Conservation (phyloP, 2,329 filamentous ascomycete species). For the Delphinella strobiligena region DNA sequence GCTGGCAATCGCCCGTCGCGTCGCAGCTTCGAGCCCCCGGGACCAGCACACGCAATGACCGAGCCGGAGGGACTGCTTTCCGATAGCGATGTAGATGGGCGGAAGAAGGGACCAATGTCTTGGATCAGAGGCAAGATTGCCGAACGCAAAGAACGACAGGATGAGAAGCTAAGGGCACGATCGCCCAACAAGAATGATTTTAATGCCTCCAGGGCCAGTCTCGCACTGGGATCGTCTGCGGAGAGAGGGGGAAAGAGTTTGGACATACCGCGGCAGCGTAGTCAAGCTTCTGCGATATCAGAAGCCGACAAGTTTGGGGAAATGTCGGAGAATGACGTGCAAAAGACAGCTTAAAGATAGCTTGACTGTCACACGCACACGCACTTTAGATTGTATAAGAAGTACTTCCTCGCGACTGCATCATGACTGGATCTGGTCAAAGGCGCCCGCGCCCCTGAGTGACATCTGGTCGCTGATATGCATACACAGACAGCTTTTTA, state of each 20-base stretch:
- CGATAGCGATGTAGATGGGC: slow-evolving; percentile 2
- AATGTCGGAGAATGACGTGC: background rate
- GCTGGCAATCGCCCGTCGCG: background rate
- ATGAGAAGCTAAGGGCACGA: slow-evolving; percentile 32
- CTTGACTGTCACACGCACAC: background rate
- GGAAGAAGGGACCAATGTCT: slow-evolving; percentile 43
- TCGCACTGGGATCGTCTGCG: slow-evolving; percentile 1
- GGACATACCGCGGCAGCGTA: slow-evolving; percentile 4
- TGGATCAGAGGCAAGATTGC: slow-evolving; percentile 56
- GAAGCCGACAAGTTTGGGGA: background rate
- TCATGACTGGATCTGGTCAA: too few species aligned
- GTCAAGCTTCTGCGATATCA: background rate
- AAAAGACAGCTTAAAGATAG: background rate
- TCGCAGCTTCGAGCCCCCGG: slow-evolving; percentile 4
- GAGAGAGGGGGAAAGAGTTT: slow-evolving; percentile 7
- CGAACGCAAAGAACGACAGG: slow-evolving; percentile 43
- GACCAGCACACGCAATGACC: background rate
- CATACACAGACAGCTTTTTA: too few species aligned
- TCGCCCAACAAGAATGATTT: slow-evolving; percentile 26
- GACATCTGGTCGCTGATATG: too few species aligned
- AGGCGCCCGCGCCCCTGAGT: too few species aligned
- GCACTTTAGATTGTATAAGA: background rate
- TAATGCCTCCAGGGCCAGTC: slow-evolving; percentile 30
- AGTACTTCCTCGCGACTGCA: background rate
- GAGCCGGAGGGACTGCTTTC: slow-evolving; percentile 6